phyloP scores from a whole-genome alignment of 2,329 filamentous ascomycete species.

The Mycosphaerella sp. region DNA sequence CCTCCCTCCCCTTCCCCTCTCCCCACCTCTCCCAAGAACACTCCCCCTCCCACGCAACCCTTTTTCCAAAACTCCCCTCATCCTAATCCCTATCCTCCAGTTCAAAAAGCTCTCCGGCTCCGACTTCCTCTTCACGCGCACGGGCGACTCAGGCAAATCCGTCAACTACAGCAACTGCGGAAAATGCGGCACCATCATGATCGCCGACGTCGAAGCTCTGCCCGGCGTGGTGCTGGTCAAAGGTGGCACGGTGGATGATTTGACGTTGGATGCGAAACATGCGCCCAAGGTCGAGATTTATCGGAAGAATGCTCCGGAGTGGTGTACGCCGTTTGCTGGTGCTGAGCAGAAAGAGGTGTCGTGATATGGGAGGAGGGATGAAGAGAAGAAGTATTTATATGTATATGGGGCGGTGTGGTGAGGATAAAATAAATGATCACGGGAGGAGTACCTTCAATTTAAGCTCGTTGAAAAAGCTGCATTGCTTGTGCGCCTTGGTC shows the following conservation, averaged over 20 bases:
- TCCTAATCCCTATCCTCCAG: slow-evolving; percentile 7
- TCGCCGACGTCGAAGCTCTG: slow-evolving; percentile 24
- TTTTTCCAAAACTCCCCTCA: no score
- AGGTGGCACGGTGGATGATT: slow-evolving; percentile 32
- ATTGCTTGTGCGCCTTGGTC: no score
- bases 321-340: slow-evolving; percentile 24
- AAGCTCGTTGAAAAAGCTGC: no score
- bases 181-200: slow-evolving; percentile 30
- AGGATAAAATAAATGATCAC: no score
- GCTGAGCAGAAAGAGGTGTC: slow-evolving; percentile 26
- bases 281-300: slow-evolving; percentile 30
- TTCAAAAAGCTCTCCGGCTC: slow-evolving; percentile 30
- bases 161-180: slow-evolving; percentile 30
- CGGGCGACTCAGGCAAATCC: slow-evolving; percentile 31
- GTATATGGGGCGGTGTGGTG: no score
- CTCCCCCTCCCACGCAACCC: neutral
- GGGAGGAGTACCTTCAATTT: no score
- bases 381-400: no score
- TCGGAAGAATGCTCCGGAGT: slow-evolving; percentile 28
- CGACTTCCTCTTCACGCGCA: slow-evolving; percentile 23
- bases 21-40: slow-evolving; percentile 5
- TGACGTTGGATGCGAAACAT: slow-evolving; percentile 20
- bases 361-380: neutral
- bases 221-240: slow-evolving; percentile 29
- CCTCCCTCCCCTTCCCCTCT: neutral